A percentile compares a stretch with the other conserved stretches of the same genome.
Conservation (phyloP, 2,329 filamentous ascomycete species). For the Epichloe elymi region DNA sequence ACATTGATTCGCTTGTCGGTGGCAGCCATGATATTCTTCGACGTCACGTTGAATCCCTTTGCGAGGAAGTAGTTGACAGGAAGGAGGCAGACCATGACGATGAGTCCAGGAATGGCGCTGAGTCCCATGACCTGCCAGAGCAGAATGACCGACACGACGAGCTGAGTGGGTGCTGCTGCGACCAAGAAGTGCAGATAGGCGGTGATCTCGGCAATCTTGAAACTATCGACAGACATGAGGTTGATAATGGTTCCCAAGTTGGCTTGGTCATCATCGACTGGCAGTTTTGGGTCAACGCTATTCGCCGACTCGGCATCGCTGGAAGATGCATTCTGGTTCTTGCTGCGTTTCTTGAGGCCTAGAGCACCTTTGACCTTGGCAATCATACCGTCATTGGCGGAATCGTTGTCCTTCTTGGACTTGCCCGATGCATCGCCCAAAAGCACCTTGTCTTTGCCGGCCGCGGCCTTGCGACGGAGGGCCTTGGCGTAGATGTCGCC, state of each 20-base stretch:
- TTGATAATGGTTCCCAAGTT: slow-evolving; percentile 98
- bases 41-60: slow-evolving; percentile 69
- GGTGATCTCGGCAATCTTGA: slow-evolving; percentile 92
- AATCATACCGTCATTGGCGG: slow-evolving; percentile 26
- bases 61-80: slow-evolving; percentile 86
- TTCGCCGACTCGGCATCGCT: slow-evolving; percentile 22
- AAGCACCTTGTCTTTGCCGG: slow-evolving; percentile 60
- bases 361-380: slow-evolving; percentile 42
- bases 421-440: slow-evolving; percentile 36
- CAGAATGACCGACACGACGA: slow-evolving; percentile 65
- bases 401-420: slow-evolving; percentile 22
- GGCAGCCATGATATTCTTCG: slow-evolving; percentile 81
- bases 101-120: slow-evolving; percentile 85
- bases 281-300: slow-evolving; percentile 22
- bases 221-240: slow-evolving; percentile 97
- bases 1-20: slow-evolving; percentile 94
- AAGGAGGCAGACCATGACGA: slow-evolving; percentile 77
- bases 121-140: slow-evolving; percentile 84
- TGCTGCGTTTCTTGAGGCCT: slow-evolving; percentile 46
- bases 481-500: slow-evolving; percentile 97
- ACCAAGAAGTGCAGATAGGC: slow-evolving; percentile 95
- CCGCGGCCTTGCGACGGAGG: slow-evolving; percentile 75
- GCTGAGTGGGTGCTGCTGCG: slow-evolving; percentile 79
- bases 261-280: slow-evolving; percentile 54
- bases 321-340: slow-evolving; percentile 25